A percentile compares a stretch with the other conserved stretches of the same genome.
Evolutionary conservation across 352 stramenopile species (phyloP).

Genomic region (Pythium plurisporium): DNA sequence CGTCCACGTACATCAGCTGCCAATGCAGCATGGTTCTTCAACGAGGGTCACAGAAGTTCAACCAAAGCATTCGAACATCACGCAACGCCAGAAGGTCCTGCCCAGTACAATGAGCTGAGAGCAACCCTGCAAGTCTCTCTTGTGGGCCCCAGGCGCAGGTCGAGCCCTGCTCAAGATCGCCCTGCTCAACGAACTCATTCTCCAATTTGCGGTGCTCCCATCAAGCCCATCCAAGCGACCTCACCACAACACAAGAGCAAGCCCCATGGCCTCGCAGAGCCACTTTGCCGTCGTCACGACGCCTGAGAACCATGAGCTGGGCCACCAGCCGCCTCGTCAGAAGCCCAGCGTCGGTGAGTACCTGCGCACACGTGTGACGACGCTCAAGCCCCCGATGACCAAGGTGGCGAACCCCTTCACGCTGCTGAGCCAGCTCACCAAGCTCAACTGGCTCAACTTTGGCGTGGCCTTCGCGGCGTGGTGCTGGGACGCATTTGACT

Average conservation of each 20-base stretch:
- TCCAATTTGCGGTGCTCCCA: no score
- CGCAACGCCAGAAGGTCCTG: no score
- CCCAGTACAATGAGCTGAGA: no score
- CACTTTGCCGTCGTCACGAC: slow-evolving; percentile 3
- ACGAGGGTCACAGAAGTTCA: no score
- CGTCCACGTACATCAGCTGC: no score
- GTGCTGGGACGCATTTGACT: slow-evolving; percentile 51
- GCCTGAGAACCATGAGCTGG: background rate
- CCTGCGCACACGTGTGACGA: slow-evolving; percentile 7
- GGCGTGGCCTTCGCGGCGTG: slow-evolving; percentile 28
- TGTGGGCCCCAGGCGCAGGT: no score
- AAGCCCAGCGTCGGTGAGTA: slow-evolving; percentile 27
- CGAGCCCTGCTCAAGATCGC: no score
- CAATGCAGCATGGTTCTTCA: no score
- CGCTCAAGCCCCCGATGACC: slow-evolving; percentile 29
- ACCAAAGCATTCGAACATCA: no score
- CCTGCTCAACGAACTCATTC: no score
- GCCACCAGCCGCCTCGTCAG: background rate
- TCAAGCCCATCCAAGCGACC: background rate
- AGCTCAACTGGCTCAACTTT: slow-evolving; percentile 24
- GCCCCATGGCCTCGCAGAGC: slow-evolving; percentile 5
- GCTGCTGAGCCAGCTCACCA: slow-evolving; percentile 2
- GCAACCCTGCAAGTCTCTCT: no score
- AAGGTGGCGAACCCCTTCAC: slow-evolving; percentile 3
- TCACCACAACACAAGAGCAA: no score